Percentiles rank a stretch among this genome's conserved stretches.
These are phyloP conservation scores for Sungouiella blattae DNA, from an alignment of 805 yeast species.

Conservation along the genomic window DNA sequence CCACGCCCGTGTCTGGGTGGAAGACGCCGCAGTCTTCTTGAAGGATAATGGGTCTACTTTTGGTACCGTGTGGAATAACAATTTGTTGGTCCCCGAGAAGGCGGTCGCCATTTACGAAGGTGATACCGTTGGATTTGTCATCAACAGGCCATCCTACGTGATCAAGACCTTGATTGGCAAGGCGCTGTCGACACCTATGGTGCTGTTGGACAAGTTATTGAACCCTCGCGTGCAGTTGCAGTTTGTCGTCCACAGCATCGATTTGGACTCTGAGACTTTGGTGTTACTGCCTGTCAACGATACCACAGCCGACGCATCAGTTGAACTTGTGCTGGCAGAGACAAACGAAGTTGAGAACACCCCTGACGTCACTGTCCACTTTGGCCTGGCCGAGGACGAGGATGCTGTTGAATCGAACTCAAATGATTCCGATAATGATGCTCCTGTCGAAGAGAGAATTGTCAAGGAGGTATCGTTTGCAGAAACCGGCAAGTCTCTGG, in stretches of 20 bases:
- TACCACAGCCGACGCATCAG: slow-evolving; percentile 2
- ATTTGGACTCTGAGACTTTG: slow-evolving; percentile 1
- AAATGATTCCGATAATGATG: slow-evolving; percentile 1
- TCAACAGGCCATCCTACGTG: slow-evolving; percentile 26
- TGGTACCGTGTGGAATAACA: slow-evolving; percentile 34
- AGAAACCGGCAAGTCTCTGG: not conserved
- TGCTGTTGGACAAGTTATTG: slow-evolving; percentile 7
- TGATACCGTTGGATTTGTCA: slow-evolving; percentile 34
- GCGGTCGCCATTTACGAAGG: slow-evolving; percentile 12
- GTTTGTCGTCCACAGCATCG: slow-evolving; percentile 5
- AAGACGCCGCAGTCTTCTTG: slow-evolving; percentile 19
- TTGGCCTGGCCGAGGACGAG: not conserved
- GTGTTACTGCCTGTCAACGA: slow-evolving; percentile 6
- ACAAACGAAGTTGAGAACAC: slow-evolving; percentile 1
- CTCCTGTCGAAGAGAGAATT: slow-evolving; percentile 3
- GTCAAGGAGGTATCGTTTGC: slow-evolving; percentile 1
- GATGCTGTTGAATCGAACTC: no score
- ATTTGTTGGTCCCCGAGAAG: slow-evolving; percentile 20
- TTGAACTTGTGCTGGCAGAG: not conserved
- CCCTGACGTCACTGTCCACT: not conserved
- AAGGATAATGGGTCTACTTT: slow-evolving; percentile 35
- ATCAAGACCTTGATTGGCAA: slow-evolving; percentile 3
- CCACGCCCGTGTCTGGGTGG: slow-evolving; percentile 29
- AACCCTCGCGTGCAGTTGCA: slow-evolving; percentile 10
- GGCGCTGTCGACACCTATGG: slow-evolving; percentile 1